Base-by-base conservation (phyloP, 148 eudicot species). In the Camellia granthamiana region DNA sequence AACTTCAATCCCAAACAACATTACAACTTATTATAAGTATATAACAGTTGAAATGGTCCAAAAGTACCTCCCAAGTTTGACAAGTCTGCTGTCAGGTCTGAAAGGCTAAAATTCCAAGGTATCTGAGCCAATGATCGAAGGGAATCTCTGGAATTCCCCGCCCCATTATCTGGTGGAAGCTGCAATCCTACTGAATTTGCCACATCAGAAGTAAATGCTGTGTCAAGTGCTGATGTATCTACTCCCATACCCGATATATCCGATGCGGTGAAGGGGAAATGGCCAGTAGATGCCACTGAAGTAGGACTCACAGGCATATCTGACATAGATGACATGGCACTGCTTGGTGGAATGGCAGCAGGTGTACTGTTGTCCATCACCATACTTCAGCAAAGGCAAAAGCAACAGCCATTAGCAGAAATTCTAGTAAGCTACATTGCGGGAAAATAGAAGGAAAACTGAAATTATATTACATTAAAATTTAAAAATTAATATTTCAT, bases 61-160 rank as follows among this genome's bases (percentile, higher is more conserved):
- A 81, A 54, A 78, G 38, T 85, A 95, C 98, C 98, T 91, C 94
- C 98, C 85, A 95, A 81, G 87, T 95, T 95, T 41, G 98, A 90
- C 75, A 95, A 88, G 83, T 95, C 98, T 65, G 96, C 98, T 6
- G 98, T 95, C 74, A 94, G 88, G 85, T 95, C 98, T 30, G 98
- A 93, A 66, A 95, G 91, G 81, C 98, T 95, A 82, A 95, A 93
- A 73, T 85, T 95, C 98, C 98, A 95, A 19, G 98, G 98, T 44
- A 95, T 91, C 85, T 93, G 98, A 83, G 87, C 88, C 85, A 93
- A 87, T 61, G 94, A 92, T 78, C 94, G 85, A 5, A 92, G 91
- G n/a, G 92, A 84, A 84, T 91, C 94, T 83, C 90, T 86, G 76
- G 98, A 88, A 90, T 87, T 84, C 58, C 91, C 94, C 52, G 83